Conservation (phyloP, 768 basidiomycete genomes). For the Lactarius akahatsu region DNA sequence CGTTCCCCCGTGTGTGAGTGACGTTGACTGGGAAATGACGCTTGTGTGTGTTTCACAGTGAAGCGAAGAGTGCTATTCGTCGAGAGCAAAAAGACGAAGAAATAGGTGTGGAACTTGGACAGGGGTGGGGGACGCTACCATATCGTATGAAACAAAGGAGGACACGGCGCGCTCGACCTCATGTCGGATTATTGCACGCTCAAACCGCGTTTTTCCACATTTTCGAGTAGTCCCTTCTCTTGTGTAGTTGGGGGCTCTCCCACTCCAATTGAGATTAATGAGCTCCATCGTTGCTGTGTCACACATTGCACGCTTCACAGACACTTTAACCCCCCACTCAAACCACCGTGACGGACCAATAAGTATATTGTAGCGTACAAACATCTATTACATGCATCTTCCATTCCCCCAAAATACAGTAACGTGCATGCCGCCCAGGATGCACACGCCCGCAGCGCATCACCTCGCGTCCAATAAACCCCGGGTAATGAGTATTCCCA, state of each 20-base stretch:
- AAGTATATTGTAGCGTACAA: constrained; percentile 17
- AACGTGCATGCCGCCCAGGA: background rate
- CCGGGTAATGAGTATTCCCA: background rate
- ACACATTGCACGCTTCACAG: background rate
- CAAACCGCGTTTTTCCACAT: background rate
- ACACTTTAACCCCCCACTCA: background rate
- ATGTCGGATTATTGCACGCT: constrained; percentile 10
- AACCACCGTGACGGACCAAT: background rate
- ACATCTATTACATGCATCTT: constrained; percentile 8
- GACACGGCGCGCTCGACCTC: constrained; percentile 1
- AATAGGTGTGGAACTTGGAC: constrained; percentile 21
- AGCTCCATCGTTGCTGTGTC: background rate
- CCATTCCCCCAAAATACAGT: background rate
- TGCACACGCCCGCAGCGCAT: background rate
- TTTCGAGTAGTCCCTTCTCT: background rate
- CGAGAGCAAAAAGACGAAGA: constrained; percentile 74
- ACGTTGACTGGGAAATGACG: no score
- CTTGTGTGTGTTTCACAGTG: constrained; percentile 42
- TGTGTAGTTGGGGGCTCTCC: background rate
- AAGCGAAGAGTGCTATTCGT: constrained; percentile 74
- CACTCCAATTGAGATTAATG: background rate
- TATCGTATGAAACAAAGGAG: background rate
- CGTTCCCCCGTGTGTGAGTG: background rate
- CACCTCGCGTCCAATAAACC: constrained; percentile 6
- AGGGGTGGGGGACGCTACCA: background rate